A percentile compares a stretch with the other conserved stretches of the same genome.
phyloP scores from a whole-genome alignment of 495 filamentous ascomycete genomes.

The Tuber borchii region DNA sequence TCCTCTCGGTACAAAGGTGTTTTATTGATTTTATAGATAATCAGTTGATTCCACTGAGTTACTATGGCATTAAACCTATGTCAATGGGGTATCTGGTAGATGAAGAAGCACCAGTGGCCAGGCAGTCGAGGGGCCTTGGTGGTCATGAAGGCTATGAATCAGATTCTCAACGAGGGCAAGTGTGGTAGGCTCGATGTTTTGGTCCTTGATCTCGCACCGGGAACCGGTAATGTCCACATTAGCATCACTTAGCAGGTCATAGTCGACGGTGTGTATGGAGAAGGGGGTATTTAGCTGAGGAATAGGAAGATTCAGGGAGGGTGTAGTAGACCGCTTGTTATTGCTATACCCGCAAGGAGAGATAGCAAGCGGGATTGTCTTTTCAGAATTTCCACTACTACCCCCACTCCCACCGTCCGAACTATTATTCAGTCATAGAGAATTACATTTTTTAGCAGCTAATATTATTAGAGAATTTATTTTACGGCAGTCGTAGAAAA shows the following conservation, averaged over 20 bases:
- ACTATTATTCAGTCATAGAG: too few species aligned
- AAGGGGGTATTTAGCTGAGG: conserved; percentile 55
- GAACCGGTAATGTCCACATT: conserved; percentile 90
- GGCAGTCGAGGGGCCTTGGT: conserved; percentile 97
- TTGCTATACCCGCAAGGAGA: conserved; percentile 45
- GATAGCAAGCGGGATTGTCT: too few species aligned
- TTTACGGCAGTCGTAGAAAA: too few species aligned
- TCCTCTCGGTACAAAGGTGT: background rate
- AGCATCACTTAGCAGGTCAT: conserved; percentile 86
- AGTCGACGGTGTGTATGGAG: conserved; percentile 56
- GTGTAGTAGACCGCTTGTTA: conserved; percentile 48
- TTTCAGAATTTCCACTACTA: conserved; percentile 26
- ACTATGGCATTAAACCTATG: conserved; percentile 95
- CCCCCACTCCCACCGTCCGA: background rate
- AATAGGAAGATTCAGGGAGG: conserved; percentile 68
- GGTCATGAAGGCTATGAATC: conserved; percentile 95
- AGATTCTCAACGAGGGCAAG: conserved; percentile 86
- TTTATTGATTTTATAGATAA: conserved; percentile 52
- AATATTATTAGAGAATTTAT: too few species aligned
- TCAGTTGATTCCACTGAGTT: conserved; percentile 78
- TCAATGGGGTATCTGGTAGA: conserved; percentile 91
- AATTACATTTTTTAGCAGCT: too few species aligned
- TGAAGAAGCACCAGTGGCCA: conserved; percentile 69
- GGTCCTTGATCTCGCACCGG: conserved; percentile 84
- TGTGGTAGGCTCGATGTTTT: conserved; percentile 82